Percentiles rank a stretch among this genome's conserved stretches.
Conservation (phyloP, 2,329 filamentous ascomycete species). For the Chrysoporthe cubensis region DNA sequence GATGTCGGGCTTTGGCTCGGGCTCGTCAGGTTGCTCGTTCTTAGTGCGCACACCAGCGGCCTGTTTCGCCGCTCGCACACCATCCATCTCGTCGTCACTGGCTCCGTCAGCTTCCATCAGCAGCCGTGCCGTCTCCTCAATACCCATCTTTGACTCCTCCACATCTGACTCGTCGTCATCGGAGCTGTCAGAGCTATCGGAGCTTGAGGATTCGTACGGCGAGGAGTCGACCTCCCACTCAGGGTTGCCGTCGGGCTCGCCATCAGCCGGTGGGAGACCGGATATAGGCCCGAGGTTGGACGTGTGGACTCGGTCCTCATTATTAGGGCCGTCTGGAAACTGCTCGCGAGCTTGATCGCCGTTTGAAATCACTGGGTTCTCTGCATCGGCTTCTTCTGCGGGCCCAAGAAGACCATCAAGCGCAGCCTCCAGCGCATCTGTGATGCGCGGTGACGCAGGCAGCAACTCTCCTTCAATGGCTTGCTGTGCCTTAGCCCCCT, state of each 20-base stretch:
- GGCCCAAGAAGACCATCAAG: slow-evolving; percentile 31
- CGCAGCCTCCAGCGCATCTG: slow-evolving; percentile 34
- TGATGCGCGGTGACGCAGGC: slow-evolving; percentile 29
- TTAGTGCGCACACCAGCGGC: slow-evolving; percentile 70
- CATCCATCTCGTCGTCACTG: slow-evolving; percentile 75
- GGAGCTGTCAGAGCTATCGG: slow-evolving; percentile 59
- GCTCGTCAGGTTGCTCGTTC: slow-evolving; percentile 73
- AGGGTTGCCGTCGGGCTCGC: slow-evolving; percentile 48
- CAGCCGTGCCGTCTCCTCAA: slow-evolving; percentile 82
- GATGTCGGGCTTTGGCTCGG: slow-evolving; percentile 75
- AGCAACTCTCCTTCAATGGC: slow-evolving; percentile 5
- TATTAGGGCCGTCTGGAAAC: background rate
- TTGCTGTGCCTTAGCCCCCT: background rate
- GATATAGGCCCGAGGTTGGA: background rate
- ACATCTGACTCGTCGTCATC: slow-evolving; percentile 64
- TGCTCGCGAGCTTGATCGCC: slow-evolving; percentile 3
- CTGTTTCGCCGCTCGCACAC: slow-evolving; percentile 47
- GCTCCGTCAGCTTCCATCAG: slow-evolving; percentile 82
- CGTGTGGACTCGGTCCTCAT: background rate
- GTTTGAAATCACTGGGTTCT: background rate
- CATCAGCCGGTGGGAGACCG: slow-evolving; percentile 1
- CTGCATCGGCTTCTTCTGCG: background rate
- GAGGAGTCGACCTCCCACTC: slow-evolving; percentile 88
- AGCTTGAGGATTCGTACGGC: slow-evolving; percentile 70
- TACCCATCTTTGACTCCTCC: slow-evolving; percentile 65